These are phyloP conservation scores for Dothidotthia symphoricarpi DNA, from an alignment of 2,329 filamentous ascomycete genomes.

Conservation along the genomic window DNA sequence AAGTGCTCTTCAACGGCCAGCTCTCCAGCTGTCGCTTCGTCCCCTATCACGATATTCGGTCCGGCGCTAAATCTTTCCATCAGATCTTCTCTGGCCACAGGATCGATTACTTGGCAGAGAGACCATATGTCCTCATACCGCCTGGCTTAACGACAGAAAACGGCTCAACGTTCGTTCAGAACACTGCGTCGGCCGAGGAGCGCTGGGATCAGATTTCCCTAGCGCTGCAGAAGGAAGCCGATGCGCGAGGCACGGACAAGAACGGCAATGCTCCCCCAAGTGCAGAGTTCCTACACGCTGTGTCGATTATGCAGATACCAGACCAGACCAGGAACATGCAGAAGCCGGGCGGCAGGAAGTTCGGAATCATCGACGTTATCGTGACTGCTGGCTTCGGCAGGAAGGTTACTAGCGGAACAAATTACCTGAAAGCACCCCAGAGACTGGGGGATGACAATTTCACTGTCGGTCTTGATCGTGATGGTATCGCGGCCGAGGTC, in stretches of 20 bases:
- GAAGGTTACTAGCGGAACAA: constrained; percentile 20
- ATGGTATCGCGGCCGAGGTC: too few species aligned
- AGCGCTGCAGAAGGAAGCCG: constrained; percentile 36
- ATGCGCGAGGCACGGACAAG: constrained; percentile 34
- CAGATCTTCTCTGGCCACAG: constrained; percentile 43
- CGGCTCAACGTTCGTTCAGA: constrained; percentile 8
- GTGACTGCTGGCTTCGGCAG: constrained; percentile 31
- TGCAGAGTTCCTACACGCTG: constrained; percentile 40
- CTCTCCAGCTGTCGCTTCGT: constrained; percentile 38
- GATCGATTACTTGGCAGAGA: constrained; percentile 43
- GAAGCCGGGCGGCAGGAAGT: constrained; percentile 26
- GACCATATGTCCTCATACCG: constrained; percentile 46
- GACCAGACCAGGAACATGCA: constrained; percentile 32
- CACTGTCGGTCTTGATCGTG: background rate
- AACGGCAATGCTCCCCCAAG: constrained; percentile 35
- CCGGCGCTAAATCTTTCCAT: constrained; percentile 17
- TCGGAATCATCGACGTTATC: constrained; percentile 43
- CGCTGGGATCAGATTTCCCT: constrained; percentile 40
- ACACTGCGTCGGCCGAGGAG: constrained; percentile 9
- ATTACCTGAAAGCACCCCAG: constrained; percentile 26
- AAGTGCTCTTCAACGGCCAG: constrained; percentile 51
- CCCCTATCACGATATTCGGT: constrained; percentile 20
- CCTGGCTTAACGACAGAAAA: constrained; percentile 23
- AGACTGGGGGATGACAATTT: constrained; percentile 25
- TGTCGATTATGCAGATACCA: constrained; percentile 43